Evolutionary conservation across 208 protist species (phyloP).

Genomic region (Trypanosoma avium): DNA sequence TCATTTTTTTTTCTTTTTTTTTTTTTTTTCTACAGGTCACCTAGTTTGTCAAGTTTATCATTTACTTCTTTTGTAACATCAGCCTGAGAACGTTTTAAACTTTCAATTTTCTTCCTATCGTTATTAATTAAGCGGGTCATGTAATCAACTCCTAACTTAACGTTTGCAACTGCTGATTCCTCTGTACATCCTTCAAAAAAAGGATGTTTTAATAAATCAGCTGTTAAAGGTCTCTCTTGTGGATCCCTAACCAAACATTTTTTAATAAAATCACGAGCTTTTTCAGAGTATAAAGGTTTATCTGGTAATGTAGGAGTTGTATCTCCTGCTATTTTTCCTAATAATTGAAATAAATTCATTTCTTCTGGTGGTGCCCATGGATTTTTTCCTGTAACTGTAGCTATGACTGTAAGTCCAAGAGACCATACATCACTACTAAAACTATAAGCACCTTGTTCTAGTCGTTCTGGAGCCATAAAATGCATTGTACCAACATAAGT

Average conservation of each 20-base stretch:
- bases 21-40: conserved; percentile 31
- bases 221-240: conserved; percentile 58
- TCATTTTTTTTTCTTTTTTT: conserved; percentile 7
- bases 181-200: conserved; percentile 74
- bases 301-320: conserved; percentile 71
- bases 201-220: conserved; percentile 75
- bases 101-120: conserved; percentile 66
- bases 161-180: conserved; percentile 70
- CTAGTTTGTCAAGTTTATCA: conserved; percentile 67
- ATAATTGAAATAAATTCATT: conserved; percentile 87
- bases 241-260: conserved; percentile 74
- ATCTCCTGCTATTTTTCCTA: conserved; percentile 75
- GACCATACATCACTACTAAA: conserved; percentile 94
- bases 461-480: conserved; percentile 93
- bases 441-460: conserved; percentile 89
- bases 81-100: conserved; percentile 44
- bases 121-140: conserved; percentile 86
- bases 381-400: conserved; percentile 79
- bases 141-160: conserved; percentile 79
- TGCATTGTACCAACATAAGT: conserved; percentile 94
- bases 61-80: conserved; percentile 69
- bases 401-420: conserved; percentile 87
- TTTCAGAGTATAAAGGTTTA: conserved; percentile 57
- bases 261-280: conserved; percentile 73
- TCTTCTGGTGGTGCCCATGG: conserved; percentile 86